Evolutionary conservation across 1,139 yeast species (phyloP).

Genomic region (Hyphopichia buzzinii): DNA sequence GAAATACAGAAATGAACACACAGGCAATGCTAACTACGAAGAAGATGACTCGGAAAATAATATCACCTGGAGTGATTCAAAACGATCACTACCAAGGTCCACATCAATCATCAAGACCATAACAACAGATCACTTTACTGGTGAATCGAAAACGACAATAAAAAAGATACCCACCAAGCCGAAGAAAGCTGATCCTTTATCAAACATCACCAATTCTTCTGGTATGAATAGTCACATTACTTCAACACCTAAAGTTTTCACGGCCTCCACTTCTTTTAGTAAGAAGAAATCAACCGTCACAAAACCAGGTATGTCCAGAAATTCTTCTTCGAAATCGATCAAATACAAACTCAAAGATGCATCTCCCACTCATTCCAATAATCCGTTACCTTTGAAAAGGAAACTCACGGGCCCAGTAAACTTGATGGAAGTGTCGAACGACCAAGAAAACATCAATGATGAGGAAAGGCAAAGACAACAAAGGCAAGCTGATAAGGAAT

Average conservation of each 20-base stretch:
- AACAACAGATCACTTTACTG: conserved; percentile 16
- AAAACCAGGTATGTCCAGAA: conserved; percentile 26
- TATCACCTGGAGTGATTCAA: conserved; percentile 15
- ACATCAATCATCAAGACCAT: conserved; percentile 49
- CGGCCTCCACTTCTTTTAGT: conserved; percentile 41
- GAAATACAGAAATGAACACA: conserved; percentile 81
- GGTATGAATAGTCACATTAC: conserved; percentile 10
- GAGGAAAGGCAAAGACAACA: neutral
- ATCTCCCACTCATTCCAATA: neutral
- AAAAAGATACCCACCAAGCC: conserved; percentile 8
- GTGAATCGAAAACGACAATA: conserved; percentile 16
- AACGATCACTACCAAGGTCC: conserved; percentile 40
- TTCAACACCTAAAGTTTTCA: conserved; percentile 20
- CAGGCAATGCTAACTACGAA: conserved; percentile 21
- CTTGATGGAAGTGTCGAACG: conserved; percentile 6
- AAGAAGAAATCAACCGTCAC: conserved; percentile 33
- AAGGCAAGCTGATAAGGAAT: neutral
- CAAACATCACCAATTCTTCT: conserved; percentile 32
- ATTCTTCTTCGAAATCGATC: conserved; percentile 19
- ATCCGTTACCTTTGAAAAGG: conserved; percentile 19
- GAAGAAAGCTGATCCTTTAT: conserved; percentile 17
- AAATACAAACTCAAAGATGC: neutral
- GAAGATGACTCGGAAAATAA: conserved; percentile 20
- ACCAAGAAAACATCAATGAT: neutral
- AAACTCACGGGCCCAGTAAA: conserved; percentile 24